Conservation (phyloP, 441 rosid genomes). For the Populus hybrid region DNA sequence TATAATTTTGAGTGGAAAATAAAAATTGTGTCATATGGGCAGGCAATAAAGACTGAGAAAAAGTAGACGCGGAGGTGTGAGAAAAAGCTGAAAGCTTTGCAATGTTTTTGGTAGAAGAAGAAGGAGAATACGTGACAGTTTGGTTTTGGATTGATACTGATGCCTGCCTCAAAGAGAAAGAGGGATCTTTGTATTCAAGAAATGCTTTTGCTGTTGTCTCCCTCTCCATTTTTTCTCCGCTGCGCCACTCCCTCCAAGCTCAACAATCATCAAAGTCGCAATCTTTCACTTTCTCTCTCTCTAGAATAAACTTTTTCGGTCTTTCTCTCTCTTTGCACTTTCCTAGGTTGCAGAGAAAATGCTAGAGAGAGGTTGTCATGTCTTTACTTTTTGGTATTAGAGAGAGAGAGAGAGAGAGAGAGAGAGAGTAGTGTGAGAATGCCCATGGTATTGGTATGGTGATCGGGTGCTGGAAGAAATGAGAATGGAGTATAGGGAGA, state of each 20-base stretch:
- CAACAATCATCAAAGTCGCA: conserved; percentile 22
- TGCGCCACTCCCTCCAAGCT: conserved; percentile 9
- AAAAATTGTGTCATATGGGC: conserved; percentile 26
- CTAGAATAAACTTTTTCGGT: neutral
- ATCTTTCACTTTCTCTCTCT: neutral
- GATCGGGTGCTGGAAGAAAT: conserved; percentile 29
- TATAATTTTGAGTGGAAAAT: conserved; percentile 5
- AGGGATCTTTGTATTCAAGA: conserved; percentile 28
- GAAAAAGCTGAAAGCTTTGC: conserved; percentile 36
- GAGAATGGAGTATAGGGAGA: conserved; percentile 7
- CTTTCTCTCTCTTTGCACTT: too few relatives aligned
- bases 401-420: conserved; percentile 7
- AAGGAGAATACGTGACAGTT: conserved; percentile 5
- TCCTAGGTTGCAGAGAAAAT: too few relatives aligned
- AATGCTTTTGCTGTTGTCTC: conserved; percentile 18
- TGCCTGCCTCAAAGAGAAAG: neutral
- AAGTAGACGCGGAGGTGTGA: conserved; percentile 17
- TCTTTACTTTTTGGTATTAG: too few relatives aligned
- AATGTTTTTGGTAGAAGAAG: conserved; percentile 11
- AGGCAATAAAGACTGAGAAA: conserved; percentile 34
- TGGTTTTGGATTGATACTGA: too few relatives aligned
- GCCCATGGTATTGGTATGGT: conserved; percentile 11
- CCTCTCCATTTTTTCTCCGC: conserved; percentile 1
- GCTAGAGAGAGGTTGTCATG: too few relatives aligned
- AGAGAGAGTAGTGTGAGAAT: conserved; percentile 40